Evolutionary conservation across 1,139 yeast species (phyloP), one percentile per base, ranked within the genome.

Genomic region (Geotrichum bryndzae): DNA sequence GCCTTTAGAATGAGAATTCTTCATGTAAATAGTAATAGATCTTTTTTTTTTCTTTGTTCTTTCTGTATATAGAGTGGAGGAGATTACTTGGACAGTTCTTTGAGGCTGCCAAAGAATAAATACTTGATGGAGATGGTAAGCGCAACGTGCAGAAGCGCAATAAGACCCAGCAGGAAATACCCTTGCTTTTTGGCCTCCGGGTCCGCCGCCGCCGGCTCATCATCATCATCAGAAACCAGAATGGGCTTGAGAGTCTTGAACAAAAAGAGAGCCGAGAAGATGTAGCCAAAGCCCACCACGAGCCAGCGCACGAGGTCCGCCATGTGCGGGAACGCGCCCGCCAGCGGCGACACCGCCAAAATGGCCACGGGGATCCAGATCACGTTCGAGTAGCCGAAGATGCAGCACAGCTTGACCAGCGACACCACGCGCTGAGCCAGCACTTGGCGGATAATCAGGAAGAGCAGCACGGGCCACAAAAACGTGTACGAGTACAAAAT

Each of bases 341-440:
- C 69, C 41, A 78, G 65, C 6, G 80, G 80, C 22, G 79, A 68
- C 38, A 79, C 79, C 50, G 77, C 84, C 50, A 87, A 73, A 4
- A 86, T 70, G 1, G 94, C 87, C 45, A 88, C 87, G 1, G 95
- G 95, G 33, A 86, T 77, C 96, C 96, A 90, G 61, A 86, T 80
- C 8, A 87, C 77, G 69, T 87, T 87, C 46, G 96, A 82, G 73
- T 90, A 90, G 3, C 96, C 95, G 73, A 87, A 90, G 54, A 89
- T 81, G 8, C 91, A 84, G 69, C 73, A 80, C 72, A 73, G 77
- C 73, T 73, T 81, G 69, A 61, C 75, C 62, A 76, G 78, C 70
- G 76, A 70, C 13, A 73, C 68, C 18, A 18, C 18, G 18, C 18
- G 18, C 18, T 18, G 18, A 18, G 18, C 18, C 18, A 77, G 72